Percentiles rank a stretch among this genome's conserved stretches.
phyloP scores from a whole-genome alignment of 345 rosid species.

The Citrus inodora region DNA sequence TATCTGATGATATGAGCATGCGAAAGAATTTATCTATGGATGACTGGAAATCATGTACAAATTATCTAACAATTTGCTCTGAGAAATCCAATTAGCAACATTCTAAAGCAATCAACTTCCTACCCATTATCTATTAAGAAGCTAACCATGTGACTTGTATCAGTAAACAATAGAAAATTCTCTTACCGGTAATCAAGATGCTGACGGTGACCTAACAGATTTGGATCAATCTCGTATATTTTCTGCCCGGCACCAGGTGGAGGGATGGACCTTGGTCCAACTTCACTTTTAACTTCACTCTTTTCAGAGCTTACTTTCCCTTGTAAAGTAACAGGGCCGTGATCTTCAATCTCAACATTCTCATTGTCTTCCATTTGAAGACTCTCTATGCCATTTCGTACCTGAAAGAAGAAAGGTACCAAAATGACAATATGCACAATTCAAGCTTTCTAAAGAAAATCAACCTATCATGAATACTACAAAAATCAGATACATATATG shows the following conservation, averaged over 20 bases:
- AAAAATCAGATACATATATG: background rate
- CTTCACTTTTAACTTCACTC: conserved; percentile 36
- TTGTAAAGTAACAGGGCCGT: conserved; percentile 24
- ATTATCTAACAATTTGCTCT: background rate
- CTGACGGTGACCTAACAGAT: conserved; percentile 41
- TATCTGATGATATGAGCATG: background rate
- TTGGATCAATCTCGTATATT: conserved; percentile 88
- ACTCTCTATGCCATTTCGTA: conserved; percentile 27
- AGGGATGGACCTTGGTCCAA: conserved; percentile 40
- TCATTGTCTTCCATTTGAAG: conserved; percentile 43
- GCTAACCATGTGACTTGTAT: background rate
- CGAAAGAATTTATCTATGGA: background rate
- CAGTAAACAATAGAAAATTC: conserved; percentile 6
- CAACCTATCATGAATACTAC: background rate
- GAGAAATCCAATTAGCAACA: background rate
- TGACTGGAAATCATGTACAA: background rate
- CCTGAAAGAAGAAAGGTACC: conserved; percentile 28
- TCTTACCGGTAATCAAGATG: conserved; percentile 90
- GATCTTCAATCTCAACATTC: conserved; percentile 37
- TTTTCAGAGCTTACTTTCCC: conserved; percentile 28
- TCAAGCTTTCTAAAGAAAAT: background rate
- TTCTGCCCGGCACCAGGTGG: conserved; percentile 76
- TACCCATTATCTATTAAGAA: background rate
- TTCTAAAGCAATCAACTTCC: background rate
- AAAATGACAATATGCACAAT: background rate